Conservation (phyloP, 805 yeast species). For the Soucietia sequanensis region DNA sequence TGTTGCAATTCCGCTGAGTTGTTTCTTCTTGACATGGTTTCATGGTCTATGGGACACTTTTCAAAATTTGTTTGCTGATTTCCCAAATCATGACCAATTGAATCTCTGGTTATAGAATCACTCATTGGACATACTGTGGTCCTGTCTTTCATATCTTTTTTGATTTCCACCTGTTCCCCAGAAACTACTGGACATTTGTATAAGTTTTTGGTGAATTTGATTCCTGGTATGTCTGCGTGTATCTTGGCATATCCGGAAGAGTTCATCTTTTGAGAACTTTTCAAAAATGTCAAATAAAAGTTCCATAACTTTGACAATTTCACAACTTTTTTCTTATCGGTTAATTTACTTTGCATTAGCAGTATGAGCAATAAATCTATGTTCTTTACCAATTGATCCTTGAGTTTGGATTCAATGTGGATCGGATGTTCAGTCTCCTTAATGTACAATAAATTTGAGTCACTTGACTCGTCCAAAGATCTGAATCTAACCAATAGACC, state of each 20-base stretch:
- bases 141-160: conserved; percentile 3
- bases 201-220: conserved; percentile 13
- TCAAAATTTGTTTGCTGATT: too few species aligned
- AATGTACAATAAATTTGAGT: too few species aligned
- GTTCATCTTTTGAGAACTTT: conserved; percentile 26
- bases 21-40: neutral
- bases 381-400: neutral
- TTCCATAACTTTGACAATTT: conserved; percentile 35
- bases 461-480: too few species aligned
- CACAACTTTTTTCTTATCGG: conserved; percentile 13
- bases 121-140: neutral
- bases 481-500: conserved; percentile 31
- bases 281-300: conserved; percentile 37
- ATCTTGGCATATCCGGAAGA: conserved; percentile 30
- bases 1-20: conserved; percentile 1
- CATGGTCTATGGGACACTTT: conserved; percentile 9
- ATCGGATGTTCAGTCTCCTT: too few species aligned
- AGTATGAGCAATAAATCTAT: conserved; percentile 5
- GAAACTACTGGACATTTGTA: conserved; percentile 15
- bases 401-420: too few species aligned
- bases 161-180: neutral
- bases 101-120: too few species aligned
- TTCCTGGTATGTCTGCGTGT: conserved; percentile 28
- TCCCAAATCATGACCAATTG: conserved; percentile 1
- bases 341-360: conserved; percentile 9